Evolutionary conservation across 257 asterid genomes (phyloP).

Genomic region (Nicotiana attenuata): DNA sequence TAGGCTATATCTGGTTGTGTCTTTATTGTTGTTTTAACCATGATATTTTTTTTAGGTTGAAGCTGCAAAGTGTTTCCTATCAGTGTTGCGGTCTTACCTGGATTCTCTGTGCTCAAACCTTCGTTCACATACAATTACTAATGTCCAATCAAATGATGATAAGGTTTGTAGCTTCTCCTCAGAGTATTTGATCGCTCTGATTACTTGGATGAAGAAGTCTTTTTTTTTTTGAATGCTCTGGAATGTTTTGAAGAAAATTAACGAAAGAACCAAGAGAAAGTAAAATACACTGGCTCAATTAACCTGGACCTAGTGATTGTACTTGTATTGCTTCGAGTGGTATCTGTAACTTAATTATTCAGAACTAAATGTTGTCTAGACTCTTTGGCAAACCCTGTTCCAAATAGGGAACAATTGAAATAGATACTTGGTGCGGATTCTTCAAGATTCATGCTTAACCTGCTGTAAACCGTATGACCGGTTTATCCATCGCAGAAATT

Average conservation of each 20-base stretch:
- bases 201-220: background rate
- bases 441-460: background rate
- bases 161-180: conserved; percentile 51
- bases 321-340: background rate
- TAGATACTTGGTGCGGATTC: background rate
- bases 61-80: conserved; percentile 86
- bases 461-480: background rate
- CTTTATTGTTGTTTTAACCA: conserved; percentile 14
- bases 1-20: background rate
- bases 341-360: background rate
- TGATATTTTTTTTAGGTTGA: conserved; percentile 50
- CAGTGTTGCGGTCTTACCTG: conserved; percentile 64
- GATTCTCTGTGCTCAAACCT: conserved; percentile 79
- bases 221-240: background rate
- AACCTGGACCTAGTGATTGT: background rate
- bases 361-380: background rate
- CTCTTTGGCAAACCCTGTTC: conserved; percentile 3
- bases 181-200: background rate
- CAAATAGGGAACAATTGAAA: background rate
- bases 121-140: conserved; percentile 95
- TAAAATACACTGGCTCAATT: background rate
- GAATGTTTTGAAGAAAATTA: background rate
- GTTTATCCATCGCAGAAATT: background rate
- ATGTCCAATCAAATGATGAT: conserved; percentile 95
- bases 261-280: background rate